Base-by-base conservation (phyloP, 2,329 filamentous ascomycete genomes). In the Paraphaeosphaeria sporulosa region DNA sequence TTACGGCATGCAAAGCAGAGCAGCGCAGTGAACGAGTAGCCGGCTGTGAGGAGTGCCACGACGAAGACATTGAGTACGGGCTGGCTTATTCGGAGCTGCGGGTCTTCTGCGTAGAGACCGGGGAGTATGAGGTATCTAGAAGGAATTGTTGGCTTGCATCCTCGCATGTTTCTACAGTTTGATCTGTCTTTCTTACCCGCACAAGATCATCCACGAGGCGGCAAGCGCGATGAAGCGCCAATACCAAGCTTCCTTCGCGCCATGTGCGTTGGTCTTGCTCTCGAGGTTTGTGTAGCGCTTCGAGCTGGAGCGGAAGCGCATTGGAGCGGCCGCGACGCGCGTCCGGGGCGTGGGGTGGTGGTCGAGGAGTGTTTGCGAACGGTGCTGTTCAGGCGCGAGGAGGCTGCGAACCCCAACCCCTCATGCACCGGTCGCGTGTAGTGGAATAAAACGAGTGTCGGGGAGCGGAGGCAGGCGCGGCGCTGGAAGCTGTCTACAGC, bases 71-170 rank as follows among this genome's bases (percentile, higher is more conserved):
- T 77, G 7, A 84, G 65, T 4, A 77, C 77, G 0, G 73, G 72
- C 50, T 75, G 71, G 58, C 74, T 77, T 56, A 82, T 74, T 54
- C 76, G 76, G 27, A 83, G 72, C 38, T 79, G 61, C 10, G 71
- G 52, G 17, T 78, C 65, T 25, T 71, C 73, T 52, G 81, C 78
- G 68, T 81, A 84, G 55, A 83, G 79, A 27, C 78, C 76, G 7
- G 82, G 81, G 21, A 84, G 75, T 57, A 84, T 81, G 36, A 85
- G 76, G 68, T 81, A 84, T 54, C 82, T 83, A 59, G 25, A 40
- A 21, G 44, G 46, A 47, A 54, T 56, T 34, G 60, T 71, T 59
- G 72, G 66, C 57, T 51, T 63, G 43, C 47, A 46, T 49, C 25
- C 30, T 53, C 55, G 42, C 8, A 32, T 25, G 30, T 27, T 46